Base-by-base conservation (phyloP, 441 rosid species). In the Arabidopsis lyrata region DNA sequence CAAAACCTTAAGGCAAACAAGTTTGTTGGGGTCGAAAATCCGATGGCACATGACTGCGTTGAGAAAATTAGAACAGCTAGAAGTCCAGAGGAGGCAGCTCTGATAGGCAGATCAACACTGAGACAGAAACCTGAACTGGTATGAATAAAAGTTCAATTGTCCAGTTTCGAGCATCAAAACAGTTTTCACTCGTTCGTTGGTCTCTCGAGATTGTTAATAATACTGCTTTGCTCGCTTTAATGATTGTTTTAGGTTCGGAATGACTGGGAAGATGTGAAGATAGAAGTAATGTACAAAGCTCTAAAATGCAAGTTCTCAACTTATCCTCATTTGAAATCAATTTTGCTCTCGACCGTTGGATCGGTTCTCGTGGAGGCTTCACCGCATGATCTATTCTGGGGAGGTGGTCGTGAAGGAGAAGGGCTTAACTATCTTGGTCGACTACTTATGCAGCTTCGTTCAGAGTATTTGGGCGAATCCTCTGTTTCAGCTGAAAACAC, bases 361-460 rank as follows among this genome's bases (percentile, higher is more conserved):
- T 90, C 92, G 0, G 87, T 86, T 52, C 88, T 94, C 2, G 96
- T 91, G 20, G 96, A 94, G 84, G 95, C 98, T 59, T 91, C 96
- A 34, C 98, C 97, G 1, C 97, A 91, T 15, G 93, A 94, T 85
- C 93, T 87, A 10, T 94, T 88, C 57, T 91, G 98, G 98, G 97
- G 97, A 12, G 96, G 98, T 50, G 97, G 98, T 24, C 84, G 95
- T 3, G 98, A 94, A 52, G 98, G 96, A 32, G 98, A 90, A 83
- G 98, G 96, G 74, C 83, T 94, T 44, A 91, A 94, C 80, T 85
- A 94, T 80, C 88, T 94, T 31, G 98, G 98, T 27, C 81, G 97
- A 83, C 74, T 88, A 56, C 84, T 91, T 54, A 90, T 90, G 98
- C 91, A 77, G 77, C 81, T 91, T 72, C 86, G 97, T 68, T 85